Evolutionary conservation across 192 early-diverging fungal species (phyloP), one percentile per base, ranked within the genome.

Genomic region (Podila minutissima): DNA sequence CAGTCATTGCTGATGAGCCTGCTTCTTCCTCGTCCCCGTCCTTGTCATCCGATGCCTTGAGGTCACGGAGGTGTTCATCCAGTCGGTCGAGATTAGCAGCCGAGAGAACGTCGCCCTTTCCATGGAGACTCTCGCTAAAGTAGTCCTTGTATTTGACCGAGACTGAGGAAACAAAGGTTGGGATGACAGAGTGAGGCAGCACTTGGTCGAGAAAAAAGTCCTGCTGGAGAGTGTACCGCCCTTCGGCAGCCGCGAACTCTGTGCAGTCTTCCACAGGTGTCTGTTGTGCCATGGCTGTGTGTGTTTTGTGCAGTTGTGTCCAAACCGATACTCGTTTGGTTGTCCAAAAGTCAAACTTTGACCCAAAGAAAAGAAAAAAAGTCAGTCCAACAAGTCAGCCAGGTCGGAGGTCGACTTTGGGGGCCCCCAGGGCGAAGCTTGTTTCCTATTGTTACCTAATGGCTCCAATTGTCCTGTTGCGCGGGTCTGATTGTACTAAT

Each of bases 201-300:
- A 85, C 72, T 38, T 83, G 78, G 35, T 85, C 83, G 28, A 88
- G 63, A 49, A 76, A 75, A 32, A 90, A 89, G 13, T 85, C 77
- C 59, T 89, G 84, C 6, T 53, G 63, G 1, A 89, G 69, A 11
- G 59, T 73, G 66, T 90, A 89, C 24, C 63, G 75, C 4, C 89
- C 89, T 64, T 90, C 89, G 49, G 86, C 83, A 22, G 86, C 69
- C 50, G 75, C 49, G 77, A 90, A 90, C 53, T 81, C 74, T 50
- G 69, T 82, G 59, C 87, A 87, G 31, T 79, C 68, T 29, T 81
- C 75, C 49, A 85, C 84, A 7, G 87, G 83, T 13, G 77, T 41
- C 12, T 41, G 38, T 6, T 41, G 38, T 13, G 38, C 38, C 38
- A 41, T 41, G 38, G 11, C 12, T 11, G 38, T 41, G 38, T 41